Evolutionary conservation across 257 asterid species (phyloP), one percentile per base, ranked within the genome.

Genomic region (Lycium barbarum): DNA sequence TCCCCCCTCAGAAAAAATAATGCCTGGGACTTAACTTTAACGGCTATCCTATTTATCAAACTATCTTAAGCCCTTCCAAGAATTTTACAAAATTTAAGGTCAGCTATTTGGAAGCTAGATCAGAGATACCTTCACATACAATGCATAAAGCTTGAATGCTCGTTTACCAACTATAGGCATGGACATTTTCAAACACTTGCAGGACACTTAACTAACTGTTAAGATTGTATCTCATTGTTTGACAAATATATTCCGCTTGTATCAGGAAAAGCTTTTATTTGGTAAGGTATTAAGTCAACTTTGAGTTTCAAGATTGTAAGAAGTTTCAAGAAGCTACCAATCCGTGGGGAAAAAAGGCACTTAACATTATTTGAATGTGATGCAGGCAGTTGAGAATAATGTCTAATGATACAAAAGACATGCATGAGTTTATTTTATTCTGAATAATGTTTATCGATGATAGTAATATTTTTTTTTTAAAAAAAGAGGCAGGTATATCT

Each of bases 91-190:
- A n/a, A 6, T 66, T 14, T 33, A 66, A 66, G 73, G 9, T 36
- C 20, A 66, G 47, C 12, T 33, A 66, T 12, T 33, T 66, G 47
- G 47, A 33, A 66, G 47, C 47, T 12, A 66, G 45, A 66, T 26
- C 35, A 13, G 72, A 26, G 22, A 17, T 58, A 17, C 65, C 26
- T 58, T 17, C 7, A 6, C 72, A 65, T 26, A 33, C 17, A 26
- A 49, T 49, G 17, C 81, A 49, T 22, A 13, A 74, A 51, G 81
- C 45, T 74, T 12, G 45, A 22, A 26, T 49, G 45, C 62, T 74
- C 20, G 20, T 74, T 74, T 49, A 74, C 81, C 62, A 49, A 22
- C 43, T 74, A 74, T 22, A 49, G 81, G 43, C 15, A 49, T 74
- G 13, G 62, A 74, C 55, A 73, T 47, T 47, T 73, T 5, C 80